Percentiles rank a stretch among this genome's conserved stretches.
Evolutionary conservation across 2,329 filamentous ascomycete genomes (phyloP).

Genomic region (Cordyceps pruinosa): DNA sequence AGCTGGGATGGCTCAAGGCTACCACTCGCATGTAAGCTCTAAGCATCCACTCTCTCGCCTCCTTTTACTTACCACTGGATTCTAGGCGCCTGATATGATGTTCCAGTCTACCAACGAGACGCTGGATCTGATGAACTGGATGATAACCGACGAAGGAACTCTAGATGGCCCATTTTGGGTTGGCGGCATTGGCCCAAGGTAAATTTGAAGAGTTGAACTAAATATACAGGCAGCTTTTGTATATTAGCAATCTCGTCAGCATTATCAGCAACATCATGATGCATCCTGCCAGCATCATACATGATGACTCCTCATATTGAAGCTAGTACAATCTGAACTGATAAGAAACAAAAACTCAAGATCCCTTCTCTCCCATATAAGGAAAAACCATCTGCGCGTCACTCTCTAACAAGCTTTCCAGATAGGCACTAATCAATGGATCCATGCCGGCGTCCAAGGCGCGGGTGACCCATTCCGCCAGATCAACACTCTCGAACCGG

Average conservation of each 20-base stretch:
- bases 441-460: constrained; percentile 14
- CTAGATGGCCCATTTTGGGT: neutral
- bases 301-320: neutral
- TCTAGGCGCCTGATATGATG: neutral
- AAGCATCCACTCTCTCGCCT: neutral
- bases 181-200: neutral
- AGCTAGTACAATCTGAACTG: neutral
- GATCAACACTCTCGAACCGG: constrained; percentile 13
- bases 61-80: neutral
- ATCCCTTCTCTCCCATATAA: constrained; percentile 13
- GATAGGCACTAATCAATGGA: constrained; percentile 15
- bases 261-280: too few relatives aligned
- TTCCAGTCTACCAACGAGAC: neutral
- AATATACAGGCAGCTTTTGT: too few relatives aligned
- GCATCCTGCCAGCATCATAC: neutral
- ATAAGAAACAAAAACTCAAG: neutral
- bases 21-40: neutral
- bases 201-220: neutral
- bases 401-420: constrained; percentile 14
- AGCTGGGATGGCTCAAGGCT: neutral
- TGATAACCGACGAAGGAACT: neutral
- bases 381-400: constrained; percentile 14
- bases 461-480: constrained; percentile 8
- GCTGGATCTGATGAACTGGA: neutral
- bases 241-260: neutral